These are phyloP conservation scores for Diddensiella santjacobensis DNA, from an alignment of 805 yeast species.

Conservation along the genomic window DNA sequence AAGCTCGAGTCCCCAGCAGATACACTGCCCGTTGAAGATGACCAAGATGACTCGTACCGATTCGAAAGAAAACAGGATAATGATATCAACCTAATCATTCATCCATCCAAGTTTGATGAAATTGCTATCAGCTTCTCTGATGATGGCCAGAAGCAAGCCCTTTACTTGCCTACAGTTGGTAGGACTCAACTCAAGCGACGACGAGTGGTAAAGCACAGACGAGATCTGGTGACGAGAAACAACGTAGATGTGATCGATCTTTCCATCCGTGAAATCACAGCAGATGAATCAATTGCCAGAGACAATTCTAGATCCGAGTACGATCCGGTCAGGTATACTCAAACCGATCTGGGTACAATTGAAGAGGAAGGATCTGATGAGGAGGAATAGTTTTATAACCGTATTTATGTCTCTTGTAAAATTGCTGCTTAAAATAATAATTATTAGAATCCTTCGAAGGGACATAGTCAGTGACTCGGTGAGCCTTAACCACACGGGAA, in stretches of 20 bases:
- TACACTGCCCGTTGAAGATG: slow-evolving; percentile 38
- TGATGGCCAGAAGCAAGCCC: slow-evolving; percentile 50
- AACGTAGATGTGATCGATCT: slow-evolving; percentile 61
- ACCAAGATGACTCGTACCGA: slow-evolving; percentile 43
- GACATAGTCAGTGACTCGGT: too few species aligned
- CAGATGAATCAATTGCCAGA: slow-evolving; percentile 61
- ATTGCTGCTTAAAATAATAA: too few species aligned
- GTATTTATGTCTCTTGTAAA: too few species aligned
- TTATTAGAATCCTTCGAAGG: too few species aligned
- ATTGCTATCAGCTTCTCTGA: slow-evolving; percentile 58
- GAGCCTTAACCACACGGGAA: too few species aligned
- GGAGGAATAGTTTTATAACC: neutral
- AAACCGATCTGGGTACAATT: slow-evolving; percentile 51
- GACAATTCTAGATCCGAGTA: slow-evolving; percentile 64
- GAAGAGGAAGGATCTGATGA: slow-evolving; percentile 35
- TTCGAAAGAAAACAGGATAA: slow-evolving; percentile 73
- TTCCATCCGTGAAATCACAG: slow-evolving; percentile 66
- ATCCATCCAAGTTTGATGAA: slow-evolving; percentile 53
- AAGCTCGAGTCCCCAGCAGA: slow-evolving; percentile 45
- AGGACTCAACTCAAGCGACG: slow-evolving; percentile 80
- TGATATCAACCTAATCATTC: slow-evolving; percentile 58
- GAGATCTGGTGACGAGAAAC: slow-evolving; percentile 50
- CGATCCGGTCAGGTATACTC: slow-evolving; percentile 77
- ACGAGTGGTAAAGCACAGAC: slow-evolving; percentile 55
- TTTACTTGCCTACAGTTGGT: slow-evolving; percentile 73